Base-by-base conservation (phyloP, 2,329 filamentous ascomycete genomes). In the Paecilomyces sp. region DNA sequence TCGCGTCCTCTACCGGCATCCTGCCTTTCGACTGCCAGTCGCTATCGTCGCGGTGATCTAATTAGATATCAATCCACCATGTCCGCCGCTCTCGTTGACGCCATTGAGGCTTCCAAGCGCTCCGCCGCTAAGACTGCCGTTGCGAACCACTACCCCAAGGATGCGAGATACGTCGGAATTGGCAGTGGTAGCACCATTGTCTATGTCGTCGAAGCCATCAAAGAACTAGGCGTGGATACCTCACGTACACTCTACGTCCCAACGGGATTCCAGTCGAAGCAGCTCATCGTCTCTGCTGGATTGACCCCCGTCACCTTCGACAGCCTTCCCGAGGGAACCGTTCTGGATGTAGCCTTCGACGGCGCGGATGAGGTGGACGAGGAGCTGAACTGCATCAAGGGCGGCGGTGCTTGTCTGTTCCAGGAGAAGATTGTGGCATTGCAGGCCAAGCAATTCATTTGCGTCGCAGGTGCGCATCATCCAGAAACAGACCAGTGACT, bases 311-410 rank as follows among this genome's bases (percentile, higher is more conserved):
- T 92, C 58, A 86, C 87, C 65, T 90, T 96, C 68, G 89, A 93
- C 69, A 85, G 88, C 61, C 79, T 95, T 15, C 88, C 89, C 0
- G 72, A 81, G 50, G 81, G 82, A 58, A 78, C 79, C 13, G 74
- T 87, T 71, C 83, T 99, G 30, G 93, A 97, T 69, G 89, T 97
- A 18, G 90, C 90, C 56, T 99, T 99, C 72, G 94, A 99, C 71
- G 94, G 94, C 58, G 94, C 94, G 3, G 94, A 99, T 73, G 94
- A 99, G 79, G 92, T 99, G 33, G 94, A 99, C 72, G 87, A 91
- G 54, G 90, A 95, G 57, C 79, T 99, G 61, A 99, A 97, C 77
- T 91, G 93, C 71, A 97, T 99, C 80, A 97, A 97, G 80, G 94
- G 94, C 58, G 94, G 94, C 56, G 94, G 94, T 60, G 94, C 92